phyloP scores from a whole-genome alignment of 2,329 filamentous ascomycete species.

The Aspergillus luchuensis region DNA sequence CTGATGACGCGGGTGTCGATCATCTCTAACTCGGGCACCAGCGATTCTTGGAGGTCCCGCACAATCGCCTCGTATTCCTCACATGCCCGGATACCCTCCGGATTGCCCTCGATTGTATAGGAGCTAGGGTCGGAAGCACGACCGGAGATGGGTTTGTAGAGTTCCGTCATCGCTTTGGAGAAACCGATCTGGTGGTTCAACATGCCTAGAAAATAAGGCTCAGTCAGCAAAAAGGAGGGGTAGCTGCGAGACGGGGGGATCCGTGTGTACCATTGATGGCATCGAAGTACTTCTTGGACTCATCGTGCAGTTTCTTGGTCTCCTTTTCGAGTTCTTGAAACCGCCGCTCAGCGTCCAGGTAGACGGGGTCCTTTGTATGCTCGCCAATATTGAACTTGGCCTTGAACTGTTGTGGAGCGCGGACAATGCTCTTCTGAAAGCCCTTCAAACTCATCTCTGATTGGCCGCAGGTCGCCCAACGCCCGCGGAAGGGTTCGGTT shows the following conservation, averaged over 20 bases:
- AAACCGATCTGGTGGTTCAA: constrained; percentile 97
- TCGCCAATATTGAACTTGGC: constrained; percentile 94
- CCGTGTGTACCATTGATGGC: constrained; percentile 75
- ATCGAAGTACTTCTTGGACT: constrained; percentile 95
- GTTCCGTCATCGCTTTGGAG: constrained; percentile 90
- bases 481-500: constrained; percentile 9
- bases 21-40: constrained; percentile 94
- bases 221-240: constrained; percentile 6
- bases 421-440: constrained; percentile 83
- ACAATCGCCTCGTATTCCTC: constrained; percentile 95
- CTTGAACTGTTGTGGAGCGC: constrained; percentile 91
- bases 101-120: constrained; percentile 78
- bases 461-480: constrained; percentile 5
- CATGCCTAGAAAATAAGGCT: constrained; percentile 64
- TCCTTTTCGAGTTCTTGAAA: constrained; percentile 93
- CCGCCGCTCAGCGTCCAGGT: constrained; percentile 88
- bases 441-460: constrained; percentile 90
- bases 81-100: constrained; percentile 89
- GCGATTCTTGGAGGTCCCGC: constrained; percentile 81
- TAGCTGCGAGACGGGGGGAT: not conserved
- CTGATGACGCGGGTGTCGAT: constrained; percentile 89
- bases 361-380: constrained; percentile 90
- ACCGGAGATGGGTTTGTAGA: constrained; percentile 97
- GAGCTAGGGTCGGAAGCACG: constrained; percentile 91
- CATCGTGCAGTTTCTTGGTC: constrained; percentile 95